A percentile compares a stretch with the other conserved stretches of the same genome.
These are phyloP conservation scores for Neurospora sp. DNA, from an alignment of 495 filamentous ascomycete genomes.

Conservation along the genomic window DNA sequence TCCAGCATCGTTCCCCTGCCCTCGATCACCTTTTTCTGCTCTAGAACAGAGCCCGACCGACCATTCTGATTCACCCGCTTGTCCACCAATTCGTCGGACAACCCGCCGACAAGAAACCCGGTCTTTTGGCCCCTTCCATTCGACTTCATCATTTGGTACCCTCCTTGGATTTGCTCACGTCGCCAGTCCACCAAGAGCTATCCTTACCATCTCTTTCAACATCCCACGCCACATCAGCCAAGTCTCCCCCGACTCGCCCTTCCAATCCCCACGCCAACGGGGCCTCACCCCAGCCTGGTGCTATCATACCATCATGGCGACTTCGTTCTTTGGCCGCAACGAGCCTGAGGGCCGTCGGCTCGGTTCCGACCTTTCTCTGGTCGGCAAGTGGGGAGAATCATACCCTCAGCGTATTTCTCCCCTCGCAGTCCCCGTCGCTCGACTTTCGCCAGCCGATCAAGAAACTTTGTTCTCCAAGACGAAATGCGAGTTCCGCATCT, in stretches of 20 bases:
- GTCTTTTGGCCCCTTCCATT: background rate
- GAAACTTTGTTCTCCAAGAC: constrained; percentile 10
- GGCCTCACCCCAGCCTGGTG: background rate
- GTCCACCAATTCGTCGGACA: background rate
- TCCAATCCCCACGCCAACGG: background rate
- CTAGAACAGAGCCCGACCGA: background rate
- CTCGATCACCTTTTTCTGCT: background rate
- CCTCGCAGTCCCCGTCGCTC: constrained; percentile 7
- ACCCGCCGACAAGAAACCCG: background rate
- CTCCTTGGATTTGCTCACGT: background rate
- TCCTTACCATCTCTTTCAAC: background rate
- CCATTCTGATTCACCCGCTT: background rate
- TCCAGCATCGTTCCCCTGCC: background rate
- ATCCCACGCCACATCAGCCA: background rate
- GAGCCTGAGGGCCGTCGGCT: constrained; percentile 16
- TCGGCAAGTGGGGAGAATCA: constrained; percentile 14
- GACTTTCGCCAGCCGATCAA: constrained; percentile 14
- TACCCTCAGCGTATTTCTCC: background rate
- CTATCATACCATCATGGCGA: background rate
- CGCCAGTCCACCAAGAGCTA: background rate
- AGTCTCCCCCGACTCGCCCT: background rate
- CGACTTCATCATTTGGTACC: background rate
- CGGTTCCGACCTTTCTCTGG: constrained; percentile 10
- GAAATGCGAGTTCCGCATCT: constrained; percentile 3
- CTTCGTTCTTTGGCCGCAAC: constrained; percentile 11